These are phyloP conservation scores for Magnaporthiopsis incrustans DNA, from an alignment of 2,329 filamentous ascomycete genomes.

Conservation along the genomic window DNA sequence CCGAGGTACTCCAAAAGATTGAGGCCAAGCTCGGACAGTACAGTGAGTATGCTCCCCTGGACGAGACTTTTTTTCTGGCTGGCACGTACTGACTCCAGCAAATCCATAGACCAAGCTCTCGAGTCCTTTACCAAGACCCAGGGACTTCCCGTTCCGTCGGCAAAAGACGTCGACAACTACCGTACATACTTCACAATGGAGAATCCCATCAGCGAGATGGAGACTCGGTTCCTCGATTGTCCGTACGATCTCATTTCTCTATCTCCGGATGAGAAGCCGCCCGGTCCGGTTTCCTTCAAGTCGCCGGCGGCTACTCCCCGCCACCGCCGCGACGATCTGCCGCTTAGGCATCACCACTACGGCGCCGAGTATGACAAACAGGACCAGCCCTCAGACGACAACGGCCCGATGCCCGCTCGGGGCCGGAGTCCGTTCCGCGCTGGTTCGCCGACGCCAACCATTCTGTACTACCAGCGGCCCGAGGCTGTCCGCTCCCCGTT, in stretches of 20 bases:
- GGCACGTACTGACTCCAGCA: not conserved
- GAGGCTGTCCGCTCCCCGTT: not conserved
- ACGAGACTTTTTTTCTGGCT: not conserved
- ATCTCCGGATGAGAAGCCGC: slow-evolving; percentile 9
- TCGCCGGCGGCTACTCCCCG: not conserved
- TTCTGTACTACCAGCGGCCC: not conserved
- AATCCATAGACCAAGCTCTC: slow-evolving; percentile 46
- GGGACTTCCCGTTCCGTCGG: slow-evolving; percentile 37
- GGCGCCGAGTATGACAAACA: not conserved
- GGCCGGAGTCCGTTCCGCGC: not conserved
- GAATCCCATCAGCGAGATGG: slow-evolving; percentile 46
- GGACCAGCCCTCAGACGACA: not conserved
- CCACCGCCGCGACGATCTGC: not conserved
- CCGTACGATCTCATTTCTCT: slow-evolving; percentile 46
- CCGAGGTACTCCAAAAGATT: slow-evolving; percentile 52
- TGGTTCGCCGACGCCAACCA: not conserved
- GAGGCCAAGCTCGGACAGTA: slow-evolving; percentile 61
- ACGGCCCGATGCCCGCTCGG: not conserved
- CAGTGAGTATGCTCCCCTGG: slow-evolving; percentile 34
- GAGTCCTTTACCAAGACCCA: slow-evolving; percentile 48
- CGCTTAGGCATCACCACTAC: not conserved
- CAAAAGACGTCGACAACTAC: slow-evolving; percentile 38
- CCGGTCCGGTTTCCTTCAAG: not conserved
- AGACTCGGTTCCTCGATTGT: slow-evolving; percentile 51
- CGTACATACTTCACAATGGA: slow-evolving; percentile 43